A percentile compares a stretch with the other conserved stretches of the same genome.
Conservation (phyloP, 139 green algal genomes). For the Tetradesmus lagerheimii region DNA sequence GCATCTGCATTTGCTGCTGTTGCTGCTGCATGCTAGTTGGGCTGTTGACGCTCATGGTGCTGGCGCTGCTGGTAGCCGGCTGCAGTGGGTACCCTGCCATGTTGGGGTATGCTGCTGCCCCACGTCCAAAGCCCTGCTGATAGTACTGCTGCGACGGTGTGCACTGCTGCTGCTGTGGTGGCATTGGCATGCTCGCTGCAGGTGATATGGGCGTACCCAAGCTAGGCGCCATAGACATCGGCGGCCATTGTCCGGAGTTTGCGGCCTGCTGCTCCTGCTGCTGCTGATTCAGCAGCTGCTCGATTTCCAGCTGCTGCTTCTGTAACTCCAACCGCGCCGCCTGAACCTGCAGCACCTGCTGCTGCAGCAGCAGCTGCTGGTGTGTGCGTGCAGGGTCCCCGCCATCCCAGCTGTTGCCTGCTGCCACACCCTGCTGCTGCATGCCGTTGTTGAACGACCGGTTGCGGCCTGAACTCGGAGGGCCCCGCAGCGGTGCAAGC, state of each 20-base stretch:
- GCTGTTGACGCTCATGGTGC: constrained; percentile 27
- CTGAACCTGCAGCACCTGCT: constrained; percentile 27
- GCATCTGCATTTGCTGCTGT: not conserved
- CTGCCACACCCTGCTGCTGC: not conserved
- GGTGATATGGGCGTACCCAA: not conserved
- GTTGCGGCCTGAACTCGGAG: not conserved
- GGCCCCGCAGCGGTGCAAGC: not conserved
- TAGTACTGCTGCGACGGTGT: not conserved
- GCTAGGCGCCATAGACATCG: not conserved
- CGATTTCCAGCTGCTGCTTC: constrained; percentile 40
- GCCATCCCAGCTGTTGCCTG: not conserved
- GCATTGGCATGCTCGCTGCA: not conserved
- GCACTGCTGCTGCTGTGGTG: constrained; percentile 9
- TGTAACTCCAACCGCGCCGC: not conserved
- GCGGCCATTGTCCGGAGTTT: not conserved
- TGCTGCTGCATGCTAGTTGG: not conserved
- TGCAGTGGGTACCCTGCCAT: constrained; percentile 19
- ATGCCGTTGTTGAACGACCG: constrained; percentile 17
- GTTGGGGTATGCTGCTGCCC: not conserved
- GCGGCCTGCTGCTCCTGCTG: constrained; percentile 7
- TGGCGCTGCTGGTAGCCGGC: constrained; percentile 36
- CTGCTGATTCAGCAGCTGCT: constrained; percentile 21
- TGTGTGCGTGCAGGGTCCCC: not conserved
- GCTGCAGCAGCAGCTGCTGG: constrained; percentile 33
- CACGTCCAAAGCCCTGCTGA: not conserved